A percentile compares a stretch with the other conserved stretches of the same genome.
Evolutionary conservation across 306 rosid species (phyloP).

Genomic region (Amphicarpaea edgeworthii): DNA sequence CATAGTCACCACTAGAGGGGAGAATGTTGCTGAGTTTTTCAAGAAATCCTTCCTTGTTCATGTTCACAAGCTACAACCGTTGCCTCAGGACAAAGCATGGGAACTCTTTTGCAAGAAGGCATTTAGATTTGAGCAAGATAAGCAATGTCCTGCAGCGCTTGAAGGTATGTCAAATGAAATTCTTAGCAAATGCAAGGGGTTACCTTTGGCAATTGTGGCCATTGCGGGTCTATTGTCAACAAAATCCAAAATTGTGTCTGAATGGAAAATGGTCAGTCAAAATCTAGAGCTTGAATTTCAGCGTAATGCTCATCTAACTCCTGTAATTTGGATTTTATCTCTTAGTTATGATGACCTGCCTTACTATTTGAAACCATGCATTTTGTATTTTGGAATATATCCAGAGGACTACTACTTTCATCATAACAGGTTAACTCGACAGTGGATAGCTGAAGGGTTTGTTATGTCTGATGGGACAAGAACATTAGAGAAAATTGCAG

Average conservation of each 20-base stretch:
- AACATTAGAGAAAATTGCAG: conserved; percentile 11
- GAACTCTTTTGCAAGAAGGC: conserved; percentile 34
- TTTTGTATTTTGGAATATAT: conserved; percentile 37
- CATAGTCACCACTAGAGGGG: conserved; percentile 17
- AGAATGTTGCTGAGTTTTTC: conserved; percentile 18
- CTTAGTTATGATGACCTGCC: conserved; percentile 38
- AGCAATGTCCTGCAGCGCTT: conserved; percentile 10
- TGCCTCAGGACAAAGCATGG: conserved; percentile 9
- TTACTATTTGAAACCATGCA: conserved; percentile 7
- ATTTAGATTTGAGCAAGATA: not conserved
- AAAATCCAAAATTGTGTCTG: conserved; percentile 14
- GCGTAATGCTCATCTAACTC: conserved; percentile 11
- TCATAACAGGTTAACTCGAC: not conserved
- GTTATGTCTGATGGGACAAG: not conserved
- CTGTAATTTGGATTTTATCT: not conserved
- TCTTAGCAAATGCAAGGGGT: conserved; percentile 1
- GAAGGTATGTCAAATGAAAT: not conserved
- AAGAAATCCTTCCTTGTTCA: conserved; percentile 21
- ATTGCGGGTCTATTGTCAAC: conserved; percentile 27
- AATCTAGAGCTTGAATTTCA: not conserved
- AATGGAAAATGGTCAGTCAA: not conserved
- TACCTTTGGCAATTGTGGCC: conserved; percentile 35
- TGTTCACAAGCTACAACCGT: not conserved
- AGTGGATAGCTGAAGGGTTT: conserved; percentile 39
- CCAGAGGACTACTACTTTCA: conserved; percentile 20